Evolutionary conservation across 2,329 filamentous ascomycete species (phyloP).

Genomic region (Furcasterigmium furcatum): DNA sequence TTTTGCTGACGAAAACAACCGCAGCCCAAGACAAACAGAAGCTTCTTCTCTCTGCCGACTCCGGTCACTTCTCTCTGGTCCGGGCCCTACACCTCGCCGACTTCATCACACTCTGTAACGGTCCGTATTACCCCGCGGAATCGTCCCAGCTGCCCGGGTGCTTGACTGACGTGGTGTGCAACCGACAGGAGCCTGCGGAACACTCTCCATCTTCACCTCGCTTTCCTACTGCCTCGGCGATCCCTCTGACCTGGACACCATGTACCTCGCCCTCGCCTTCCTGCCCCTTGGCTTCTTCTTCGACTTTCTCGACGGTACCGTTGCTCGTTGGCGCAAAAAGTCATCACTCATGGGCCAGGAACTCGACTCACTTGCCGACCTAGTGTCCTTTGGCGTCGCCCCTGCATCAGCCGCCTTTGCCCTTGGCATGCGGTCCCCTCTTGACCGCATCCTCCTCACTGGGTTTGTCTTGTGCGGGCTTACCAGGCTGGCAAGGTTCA

Average conservation of each 20-base stretch:
- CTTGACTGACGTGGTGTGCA: conserved; percentile 2
- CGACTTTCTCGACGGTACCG: conserved; percentile 96
- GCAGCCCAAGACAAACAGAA: conserved; percentile 73
- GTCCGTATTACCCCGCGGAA: conserved; percentile 34
- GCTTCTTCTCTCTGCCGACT: conserved; percentile 64
- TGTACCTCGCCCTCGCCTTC: conserved; percentile 81
- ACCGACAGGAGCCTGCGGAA: conserved; percentile 54
- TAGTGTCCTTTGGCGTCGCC: conserved; percentile 93
- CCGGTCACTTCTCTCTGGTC: conserved; percentile 70
- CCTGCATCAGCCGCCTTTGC: conserved; percentile 86
- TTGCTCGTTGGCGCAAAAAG: conserved; percentile 95
- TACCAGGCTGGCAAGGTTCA: conserved; percentile 92
- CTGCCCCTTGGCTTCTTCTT: conserved; percentile 95
- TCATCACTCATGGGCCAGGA: conserved; percentile 98
- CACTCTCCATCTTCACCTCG: conserved; percentile 95
- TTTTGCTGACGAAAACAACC: neutral
- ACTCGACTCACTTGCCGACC: conserved; percentile 88
- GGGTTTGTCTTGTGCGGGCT: conserved; percentile 95
- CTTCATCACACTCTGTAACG: conserved; percentile 79
- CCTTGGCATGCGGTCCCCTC: conserved; percentile 77
- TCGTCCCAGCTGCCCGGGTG: too few relatives aligned
- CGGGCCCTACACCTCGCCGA: conserved; percentile 75
- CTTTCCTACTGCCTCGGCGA: conserved; percentile 86
- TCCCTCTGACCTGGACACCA: conserved; percentile 59
- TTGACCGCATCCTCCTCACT: conserved; percentile 76